phyloP scores from a whole-genome alignment of 2,329 filamentous ascomycete species.

The Geosmithia flava region DNA sequence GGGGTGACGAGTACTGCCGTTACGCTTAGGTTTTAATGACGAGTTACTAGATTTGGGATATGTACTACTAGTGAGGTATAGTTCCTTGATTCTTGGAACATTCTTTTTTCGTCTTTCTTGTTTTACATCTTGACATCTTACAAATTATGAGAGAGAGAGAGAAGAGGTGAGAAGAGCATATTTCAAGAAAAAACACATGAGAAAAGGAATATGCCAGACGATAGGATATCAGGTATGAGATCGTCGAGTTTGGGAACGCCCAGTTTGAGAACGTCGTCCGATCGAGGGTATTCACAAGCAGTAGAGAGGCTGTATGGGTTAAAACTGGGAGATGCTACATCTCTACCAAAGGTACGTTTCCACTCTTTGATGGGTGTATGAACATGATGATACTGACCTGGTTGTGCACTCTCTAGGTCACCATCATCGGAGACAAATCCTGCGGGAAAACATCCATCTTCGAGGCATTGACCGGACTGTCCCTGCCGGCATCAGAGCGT shows the following conservation, averaged over 20 bases:
- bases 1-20: no score
- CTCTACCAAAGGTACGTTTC: not conserved
- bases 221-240: not conserved
- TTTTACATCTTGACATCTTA: no score
- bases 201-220: not conserved
- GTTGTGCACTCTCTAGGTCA: not conserved
- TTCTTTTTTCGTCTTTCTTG: no score
- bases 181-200: not conserved
- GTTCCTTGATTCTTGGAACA: no score
- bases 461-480: not conserved
- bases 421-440: not conserved
- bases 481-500: not conserved
- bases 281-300: not conserved
- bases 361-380: not conserved
- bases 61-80: no score
- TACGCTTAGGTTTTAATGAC: no score
- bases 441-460: not conserved
- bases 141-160: no score
- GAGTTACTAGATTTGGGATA: no score
- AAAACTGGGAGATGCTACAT: not conserved
- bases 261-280: not conserved
- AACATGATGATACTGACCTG: not conserved
- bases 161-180: no score
- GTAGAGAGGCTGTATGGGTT: not conserved
- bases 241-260: no score